phyloP scores from a whole-genome alignment of 2,329 filamentous ascomycete species.

The Trichoderma gracile region DNA sequence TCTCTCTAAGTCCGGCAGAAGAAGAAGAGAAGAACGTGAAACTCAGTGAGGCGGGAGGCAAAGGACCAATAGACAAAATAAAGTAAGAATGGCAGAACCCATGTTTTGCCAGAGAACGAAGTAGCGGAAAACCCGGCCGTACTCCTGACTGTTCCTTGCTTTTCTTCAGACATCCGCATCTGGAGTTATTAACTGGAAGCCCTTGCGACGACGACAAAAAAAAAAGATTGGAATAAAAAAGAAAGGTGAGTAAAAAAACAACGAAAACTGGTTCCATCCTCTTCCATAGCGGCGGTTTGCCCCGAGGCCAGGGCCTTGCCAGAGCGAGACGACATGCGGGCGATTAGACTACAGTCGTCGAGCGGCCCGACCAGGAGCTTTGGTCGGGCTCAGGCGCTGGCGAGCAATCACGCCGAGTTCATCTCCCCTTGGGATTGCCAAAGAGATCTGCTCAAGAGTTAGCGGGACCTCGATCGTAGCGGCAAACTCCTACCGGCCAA shows the following conservation, averaged over 20 bases:
- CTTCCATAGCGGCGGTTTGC: neutral
- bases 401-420: conserved; percentile 25
- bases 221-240: conserved; percentile 9
- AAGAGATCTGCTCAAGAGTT: conserved; percentile 42
- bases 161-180: conserved; percentile 19
- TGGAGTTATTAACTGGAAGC: conserved; percentile 24
- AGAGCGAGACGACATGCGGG: neutral
- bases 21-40: neutral
- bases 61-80: conserved; percentile 8
- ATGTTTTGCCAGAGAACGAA: conserved; percentile 19
- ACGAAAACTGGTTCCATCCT: conserved; percentile 10
- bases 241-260: conserved; percentile 4
- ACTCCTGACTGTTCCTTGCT: conserved; percentile 26
- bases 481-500: conserved; percentile 30
- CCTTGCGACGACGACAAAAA: conserved; percentile 8
- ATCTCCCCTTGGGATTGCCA: conserved; percentile 43
- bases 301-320: neutral
- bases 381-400: conserved; percentile 6
- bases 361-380: conserved; percentile 13
- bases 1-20: conserved; percentile 24
- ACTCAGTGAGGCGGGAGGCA: neutral
- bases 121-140: conserved; percentile 22
- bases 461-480: conserved; percentile 32
- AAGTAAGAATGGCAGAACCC: conserved; percentile 13
- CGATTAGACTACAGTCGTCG: conserved; percentile 9